phyloP scores from a whole-genome alignment of 2,329 filamentous ascomycete species.

The Colletotrichum eremochloae region DNA sequence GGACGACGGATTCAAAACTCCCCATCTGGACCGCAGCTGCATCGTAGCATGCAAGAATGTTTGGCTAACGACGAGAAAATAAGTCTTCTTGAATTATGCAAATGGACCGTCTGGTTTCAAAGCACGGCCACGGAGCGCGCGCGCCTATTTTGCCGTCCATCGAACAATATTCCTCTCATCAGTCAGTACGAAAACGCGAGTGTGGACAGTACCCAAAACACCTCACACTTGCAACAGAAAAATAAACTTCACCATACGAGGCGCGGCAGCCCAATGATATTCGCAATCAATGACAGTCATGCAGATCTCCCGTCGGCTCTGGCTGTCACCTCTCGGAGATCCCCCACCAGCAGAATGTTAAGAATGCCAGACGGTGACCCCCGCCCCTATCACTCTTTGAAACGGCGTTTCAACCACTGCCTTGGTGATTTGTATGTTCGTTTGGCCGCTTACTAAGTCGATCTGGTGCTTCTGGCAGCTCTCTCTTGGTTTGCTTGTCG shows the following conservation, averaged over 20 bases:
- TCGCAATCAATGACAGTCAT: background rate
- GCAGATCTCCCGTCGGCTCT: constrained; percentile 30
- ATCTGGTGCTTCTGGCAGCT: background rate
- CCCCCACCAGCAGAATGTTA: background rate
- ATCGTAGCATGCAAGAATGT: background rate
- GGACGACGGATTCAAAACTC: background rate
- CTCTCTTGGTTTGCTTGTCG: constrained; percentile 7
- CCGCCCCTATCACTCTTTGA: constrained; percentile 12
- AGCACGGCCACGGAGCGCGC: constrained; percentile 9
- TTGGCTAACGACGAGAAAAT: background rate
- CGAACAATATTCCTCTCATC: background rate
- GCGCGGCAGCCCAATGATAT: background rate
- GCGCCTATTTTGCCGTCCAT: constrained; percentile 11
- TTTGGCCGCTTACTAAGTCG: background rate
- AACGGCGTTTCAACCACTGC: constrained; percentile 36
- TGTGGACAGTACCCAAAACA: background rate
- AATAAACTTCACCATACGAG: background rate
- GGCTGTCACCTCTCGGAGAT: constrained; percentile 13
- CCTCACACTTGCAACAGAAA: background rate
- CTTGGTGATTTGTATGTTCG: background rate
- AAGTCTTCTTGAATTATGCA: background rate
- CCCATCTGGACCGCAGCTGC: too few relatives aligned
- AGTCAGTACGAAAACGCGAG: constrained; percentile 4
- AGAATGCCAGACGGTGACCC: constrained; percentile 3
- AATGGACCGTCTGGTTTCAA: background rate